Evolutionary conservation across 108 stramenopile species (phyloP), one percentile per base, ranked within the genome.

Genomic region (Skeletonema costatum): DNA sequence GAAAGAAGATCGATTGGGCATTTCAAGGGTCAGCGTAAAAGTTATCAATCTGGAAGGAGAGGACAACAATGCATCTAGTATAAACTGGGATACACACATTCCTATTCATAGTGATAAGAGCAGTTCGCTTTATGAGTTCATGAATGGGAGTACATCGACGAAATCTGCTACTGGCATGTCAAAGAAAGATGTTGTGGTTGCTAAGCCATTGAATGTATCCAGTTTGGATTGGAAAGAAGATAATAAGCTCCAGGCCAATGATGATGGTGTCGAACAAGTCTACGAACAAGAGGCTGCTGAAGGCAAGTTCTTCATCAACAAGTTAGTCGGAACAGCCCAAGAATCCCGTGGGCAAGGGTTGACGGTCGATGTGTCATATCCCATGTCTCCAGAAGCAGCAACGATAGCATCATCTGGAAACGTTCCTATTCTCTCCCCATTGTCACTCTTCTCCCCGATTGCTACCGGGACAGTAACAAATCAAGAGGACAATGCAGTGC

Each of bases 241-340:
- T 9, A 32, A 46, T 19, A 31, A 48, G 21, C 60, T 42, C 12
- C 19, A 41, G 4, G 60, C 39, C 5, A 60, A 61, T 51, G 51
- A 36, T 19, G 58, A 33, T 29, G 58, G 7, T 9, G 42, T 71
- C 38, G 70, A 71, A 19, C 74, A 82, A 64, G 74, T 82, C 2
- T 82, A 82, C 66, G 70, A 82, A 17, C 81, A 75, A 51, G 66
- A 72, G 51, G 81, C 81, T 30, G 81, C 81, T 13, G 81, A 75
- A 66, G 81, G 81, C 33, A 82, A 82, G 66, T 71, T 75, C 66
- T 82, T 82, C 48, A 82, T 82, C 30, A 71, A 80, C 51, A 80
- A 75, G 73, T 32, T 75, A 0, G 53, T 81, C 39, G 53, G 25
- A n/a, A 73, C 60, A 29, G 53, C 53, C 25, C 19, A 56, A 25